phyloP scores from a whole-genome alignment of 495 filamentous ascomycete species.

The Hypoxylon rickii region DNA sequence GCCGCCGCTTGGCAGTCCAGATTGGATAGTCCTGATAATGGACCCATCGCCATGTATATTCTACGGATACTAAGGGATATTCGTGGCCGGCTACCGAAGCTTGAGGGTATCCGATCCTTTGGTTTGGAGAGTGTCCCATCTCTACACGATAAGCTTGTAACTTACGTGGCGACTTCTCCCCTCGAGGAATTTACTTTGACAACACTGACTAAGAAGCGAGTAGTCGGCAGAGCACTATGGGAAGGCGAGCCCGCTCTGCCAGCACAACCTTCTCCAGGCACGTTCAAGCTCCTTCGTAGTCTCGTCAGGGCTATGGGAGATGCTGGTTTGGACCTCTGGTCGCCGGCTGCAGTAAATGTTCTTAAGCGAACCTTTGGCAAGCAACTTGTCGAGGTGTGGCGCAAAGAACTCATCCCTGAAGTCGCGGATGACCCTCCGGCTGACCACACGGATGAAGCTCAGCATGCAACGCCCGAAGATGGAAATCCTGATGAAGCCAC shows the following conservation, averaged over 20 bases:
- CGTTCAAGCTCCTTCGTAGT: slow-evolving; percentile 73
- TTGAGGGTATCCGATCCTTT: slow-evolving; percentile 48
- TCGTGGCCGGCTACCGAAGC: slow-evolving; percentile 63
- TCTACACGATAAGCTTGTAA: slow-evolving; percentile 61
- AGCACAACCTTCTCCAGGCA: slow-evolving; percentile 75
- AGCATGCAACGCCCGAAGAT: slow-evolving; percentile 1
- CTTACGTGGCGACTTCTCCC: slow-evolving; percentile 39
- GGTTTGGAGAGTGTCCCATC: slow-evolving; percentile 56
- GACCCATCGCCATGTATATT: slow-evolving; percentile 68
- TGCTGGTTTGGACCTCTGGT: slow-evolving; percentile 83
- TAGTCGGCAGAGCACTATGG: slow-evolving; percentile 67
- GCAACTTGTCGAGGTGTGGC: slow-evolving; percentile 50
- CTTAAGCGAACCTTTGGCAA: slow-evolving; percentile 62
- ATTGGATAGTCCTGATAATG: slow-evolving; percentile 48
- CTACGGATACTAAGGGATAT: slow-evolving; percentile 79
- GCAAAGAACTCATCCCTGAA: slow-evolving; percentile 37
- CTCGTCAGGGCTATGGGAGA: slow-evolving; percentile 68
- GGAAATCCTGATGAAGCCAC: slow-evolving; percentile 14
- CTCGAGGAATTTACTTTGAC: slow-evolving; percentile 48
- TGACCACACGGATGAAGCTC: slow-evolving; percentile 2
- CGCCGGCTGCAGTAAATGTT: slow-evolving; percentile 62
- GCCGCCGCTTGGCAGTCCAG: slow-evolving; percentile 49
- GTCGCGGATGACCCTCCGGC: slow-evolving; percentile 1
- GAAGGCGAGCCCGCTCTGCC: slow-evolving; percentile 77
- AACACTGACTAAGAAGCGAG: slow-evolving; percentile 44